Evolutionary conservation across 768 basidiomycete species (phyloP), one percentile per base, ranked within the genome.

Genomic region (Auriculariales sp.): DNA sequence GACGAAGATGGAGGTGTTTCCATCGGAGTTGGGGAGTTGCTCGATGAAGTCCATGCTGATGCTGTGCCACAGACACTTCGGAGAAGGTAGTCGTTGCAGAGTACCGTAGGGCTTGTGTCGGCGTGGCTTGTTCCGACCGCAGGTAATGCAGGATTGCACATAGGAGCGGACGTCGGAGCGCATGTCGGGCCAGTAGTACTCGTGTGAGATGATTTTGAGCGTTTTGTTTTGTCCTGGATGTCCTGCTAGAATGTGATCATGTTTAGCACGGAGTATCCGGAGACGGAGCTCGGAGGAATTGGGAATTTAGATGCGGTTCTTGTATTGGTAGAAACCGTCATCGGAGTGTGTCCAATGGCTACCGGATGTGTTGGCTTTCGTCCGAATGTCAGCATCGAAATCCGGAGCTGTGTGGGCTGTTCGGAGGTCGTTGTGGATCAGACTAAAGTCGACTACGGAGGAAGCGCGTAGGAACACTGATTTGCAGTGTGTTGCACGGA

Each of bases 121-220:
- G 15, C 54, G 48, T 3, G 57, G 30, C 51, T 73, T 71, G 48
- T 54, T 58, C 3, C 61, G 56, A 19, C 46, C 49, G 53, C 71
- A 73, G 3, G 55, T 48, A 7, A 64, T 59, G 51, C 71, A 73
- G 3, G 66, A 55, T 3, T 54, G 33, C 17, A 71, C 61, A 53
- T 69, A 70, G 30, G 51, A 24, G 4, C 56, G 42, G 25, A 70
- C 54, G 46, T 57, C 60, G 9, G 44, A 44, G 17, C 50, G 44
- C 28, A 66, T 53, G 2, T 52, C 47, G 2, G 62, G 71, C 71
- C 71, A 75, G 3, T 60, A 68, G 54, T 66, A 74, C 34, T 71
- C 58, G 3, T 62, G 58, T 0, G 33, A 36, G 3, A 74, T 52
- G 2, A 64, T 50, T 3, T 61, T 54, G 7, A 58, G 48, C 0